Percentiles rank a stretch among this genome's conserved stretches.
phyloP scores from a whole-genome alignment of 768 basidiomycete genomes.

The Psilocybe sp. region DNA sequence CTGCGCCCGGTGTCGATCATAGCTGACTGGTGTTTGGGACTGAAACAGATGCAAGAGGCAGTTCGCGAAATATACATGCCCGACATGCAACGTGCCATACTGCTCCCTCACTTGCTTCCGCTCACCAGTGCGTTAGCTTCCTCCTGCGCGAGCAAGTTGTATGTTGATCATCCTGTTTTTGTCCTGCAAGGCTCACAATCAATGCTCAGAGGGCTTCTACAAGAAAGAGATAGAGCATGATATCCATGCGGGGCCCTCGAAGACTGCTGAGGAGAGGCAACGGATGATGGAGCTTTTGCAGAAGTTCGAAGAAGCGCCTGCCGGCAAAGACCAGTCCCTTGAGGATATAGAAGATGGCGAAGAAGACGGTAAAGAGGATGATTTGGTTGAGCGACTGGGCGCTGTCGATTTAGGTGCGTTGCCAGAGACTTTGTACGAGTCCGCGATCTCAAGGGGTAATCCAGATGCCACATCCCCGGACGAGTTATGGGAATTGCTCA shows the following conservation, averaged over 20 bases:
- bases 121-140: conserved; percentile 48
- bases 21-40: neutral
- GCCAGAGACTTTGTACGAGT: neutral
- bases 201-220: conserved; percentile 84
- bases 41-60: conserved; percentile 65
- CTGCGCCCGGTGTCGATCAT: neutral
- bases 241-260: conserved; percentile 54
- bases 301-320: conserved; percentile 64
- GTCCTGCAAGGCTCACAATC: conserved; percentile 48
- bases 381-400: conserved; percentile 50
- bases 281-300: conserved; percentile 71
- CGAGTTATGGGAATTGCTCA: conserved; percentile 60
- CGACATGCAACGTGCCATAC: conserved; percentile 76
- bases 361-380: conserved; percentile 36
- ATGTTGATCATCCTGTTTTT: conserved; percentile 4
- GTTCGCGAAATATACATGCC: conserved; percentile 78
- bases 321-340: conserved; percentile 24
- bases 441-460: neutral
- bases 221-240: conserved; percentile 68
- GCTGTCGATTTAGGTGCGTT: conserved; percentile 61
- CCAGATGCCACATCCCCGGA: conserved; percentile 56
- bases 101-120: conserved; percentile 82
- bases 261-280: conserved; percentile 52
- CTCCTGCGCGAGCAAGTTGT: neutral
- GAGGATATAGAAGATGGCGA: conserved; percentile 26